Base-by-base conservation (phyloP, 1,284 basidiomycete species). In the Coniferiporia weirii region DNA sequence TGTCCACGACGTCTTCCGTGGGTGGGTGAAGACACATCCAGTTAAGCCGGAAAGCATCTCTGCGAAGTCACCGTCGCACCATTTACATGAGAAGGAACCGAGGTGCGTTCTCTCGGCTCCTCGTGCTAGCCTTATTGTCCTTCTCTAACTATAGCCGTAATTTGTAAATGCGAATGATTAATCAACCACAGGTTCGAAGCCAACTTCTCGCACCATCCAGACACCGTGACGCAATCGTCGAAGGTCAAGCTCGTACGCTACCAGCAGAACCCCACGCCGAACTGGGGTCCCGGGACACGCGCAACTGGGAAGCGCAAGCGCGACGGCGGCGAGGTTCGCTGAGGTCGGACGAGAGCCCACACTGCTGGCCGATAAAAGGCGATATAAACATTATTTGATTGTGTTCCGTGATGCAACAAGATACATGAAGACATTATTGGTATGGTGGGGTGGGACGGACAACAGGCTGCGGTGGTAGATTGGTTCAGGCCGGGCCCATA, bases 281-380 rank as follows among this genome's bases (percentile, higher is more conserved):
- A 97, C 69, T 99, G 96, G 96, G 96, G 96, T 0, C 96, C 96
- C 2, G 84, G 79, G n/a, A 78, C 78, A 54, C 84, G 78, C 65
- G 85, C 87, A 12, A 70, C 73, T 35, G 74, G 75, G 13, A 80
- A 80, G 61, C 69, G 79, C 36, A 85, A 85, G 67, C 69, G 82
- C 47, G 79, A 78, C 0, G 57, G 64, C 17, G 67, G 66, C 34
- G 70, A 67, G n/a, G 63, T 71, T 46, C 13, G 44, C 44, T 46
- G 44, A 46, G 17, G 12, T 17, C 17, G 17, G n/a, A 45, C n/a
- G 27, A 27, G 27, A 27, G 27, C 5, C 27, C 3, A 27, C 27
- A 27, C 27, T 27, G 27, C 27, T 27, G 27, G 27, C 5, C 27
- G 27, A 27, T 27, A 3, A 3, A 27, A 3, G 9, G 38, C 3